Evolutionary conservation across 73 alveolate species (phyloP).

Genomic region (Tetrahymena elliotti): DNA sequence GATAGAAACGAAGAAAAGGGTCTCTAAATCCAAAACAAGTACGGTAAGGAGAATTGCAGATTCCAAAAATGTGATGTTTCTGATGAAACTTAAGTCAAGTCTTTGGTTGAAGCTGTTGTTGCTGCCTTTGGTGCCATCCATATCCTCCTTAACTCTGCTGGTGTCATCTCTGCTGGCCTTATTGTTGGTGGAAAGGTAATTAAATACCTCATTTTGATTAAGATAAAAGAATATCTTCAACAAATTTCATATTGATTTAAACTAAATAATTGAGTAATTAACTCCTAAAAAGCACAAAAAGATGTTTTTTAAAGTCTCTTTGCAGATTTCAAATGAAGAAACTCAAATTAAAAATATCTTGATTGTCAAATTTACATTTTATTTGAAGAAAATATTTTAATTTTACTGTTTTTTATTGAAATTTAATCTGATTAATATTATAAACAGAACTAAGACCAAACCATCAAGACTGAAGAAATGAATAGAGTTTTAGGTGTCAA

Average conservation of each 20-base stretch:
- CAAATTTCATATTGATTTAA: background rate
- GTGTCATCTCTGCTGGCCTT: constrained; percentile 56
- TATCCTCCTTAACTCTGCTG: constrained; percentile 76
- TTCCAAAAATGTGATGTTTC: constrained; percentile 66
- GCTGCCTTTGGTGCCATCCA: constrained; percentile 61
- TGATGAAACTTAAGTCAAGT: constrained; percentile 47
- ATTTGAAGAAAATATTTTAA: too few relatives aligned
- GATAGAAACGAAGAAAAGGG: constrained; percentile 70
- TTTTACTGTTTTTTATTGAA: background rate
- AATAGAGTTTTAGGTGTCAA: constrained; percentile 57
- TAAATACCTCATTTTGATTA: too few relatives aligned
- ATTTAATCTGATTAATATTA: background rate
- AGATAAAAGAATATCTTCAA: background rate
- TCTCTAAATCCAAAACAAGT: background rate
- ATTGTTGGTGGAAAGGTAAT: constrained; percentile 42
- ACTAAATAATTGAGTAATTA: too few relatives aligned
- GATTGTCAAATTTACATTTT: background rate
- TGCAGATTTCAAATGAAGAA: too few relatives aligned
- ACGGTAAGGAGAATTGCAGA: constrained; percentile 40
- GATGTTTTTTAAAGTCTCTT: background rate
- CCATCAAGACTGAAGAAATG: constrained; percentile 46
- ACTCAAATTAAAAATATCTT: too few relatives aligned
- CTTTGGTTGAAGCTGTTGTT: constrained; percentile 53
- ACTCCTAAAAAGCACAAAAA: background rate
- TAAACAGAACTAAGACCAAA: constrained; percentile 17